Evolutionary conservation across 257 asterid genomes (phyloP), one percentile per base, ranked within the genome.

Genomic region (Agastache rugosa): DNA sequence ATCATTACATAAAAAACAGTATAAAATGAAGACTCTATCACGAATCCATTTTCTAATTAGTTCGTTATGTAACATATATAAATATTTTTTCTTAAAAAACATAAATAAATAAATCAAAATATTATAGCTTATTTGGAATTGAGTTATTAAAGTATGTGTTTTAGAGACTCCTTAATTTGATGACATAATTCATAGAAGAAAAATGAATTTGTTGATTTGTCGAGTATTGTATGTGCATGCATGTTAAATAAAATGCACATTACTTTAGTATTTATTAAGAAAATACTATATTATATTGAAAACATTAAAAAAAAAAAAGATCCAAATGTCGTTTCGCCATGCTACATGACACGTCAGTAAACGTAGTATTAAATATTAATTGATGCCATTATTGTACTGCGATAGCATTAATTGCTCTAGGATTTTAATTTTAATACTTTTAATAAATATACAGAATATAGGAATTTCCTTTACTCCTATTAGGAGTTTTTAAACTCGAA

Each of bases 1-100:
- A 83, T 81, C 61, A 83, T 56, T 54, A 4, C 17, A 23, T 6
- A 35, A 47, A 12, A 16, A 25, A 31, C 14, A 56, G 55, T 35
- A 61, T 45, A 44, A 16, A 61, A 25, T 19, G 19, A 14, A 54
- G 37, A n/a, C 55, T 51, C 50, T 53, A 22, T 25, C 47, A 23
- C 2, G 11, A 39, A 71, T 69, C 6, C 20, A 69, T 31, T 17
- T n/a, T 29, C 29, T 51, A 27, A 51, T 51, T 6, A 31, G 34
- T 60, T 25, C 63, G 1, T 56, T 23, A 25, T 56, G 19, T 11
- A 56, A 56, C 29, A 56, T 9, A 56, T 3, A 11, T 56, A 55
- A 9, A 9, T 51, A 11, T n/a, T n/a, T n/a, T n/a, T n/a, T n/a
- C n/a, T n/a, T n/a, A n/a, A n/a, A n/a, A n/a, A n/a, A n/a, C n/a